Base-by-base conservation (phyloP, 352 stramenopile genomes). In the Globisporangium nagaii region DNA sequence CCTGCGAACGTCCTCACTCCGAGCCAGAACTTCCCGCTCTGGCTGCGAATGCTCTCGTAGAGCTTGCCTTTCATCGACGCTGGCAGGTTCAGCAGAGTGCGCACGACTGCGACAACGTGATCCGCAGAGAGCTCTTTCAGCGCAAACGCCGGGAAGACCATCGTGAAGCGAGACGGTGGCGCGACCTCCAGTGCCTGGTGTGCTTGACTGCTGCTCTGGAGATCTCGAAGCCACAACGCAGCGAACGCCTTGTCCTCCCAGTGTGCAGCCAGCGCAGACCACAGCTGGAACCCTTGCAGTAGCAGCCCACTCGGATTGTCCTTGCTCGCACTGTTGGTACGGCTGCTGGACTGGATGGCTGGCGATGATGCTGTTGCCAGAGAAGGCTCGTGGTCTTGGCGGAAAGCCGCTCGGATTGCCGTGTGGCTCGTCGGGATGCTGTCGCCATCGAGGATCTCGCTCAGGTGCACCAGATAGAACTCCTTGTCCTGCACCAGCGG, bases 21-120 rank as follows among this genome's bases (percentile, higher is more conserved):
- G 19, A 75, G 48, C 73, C 75, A 87, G 40, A 84, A 60, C 25
- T 76, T 87, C 4, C 68, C 73, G 52, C 73, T 53, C 13, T 76
- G 61, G 2, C 43, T 60, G 48, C 77, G 68, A 41, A 68, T 79
- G 6, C 62, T 71, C 39, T 60, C 48, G 28, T 60, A 64, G 46
- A 86, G 65, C 24, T 43, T 40, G 2, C 54, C 7, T 13, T 65
- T 31, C 11, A 75, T 54, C 13, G 62, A 31, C 19, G 30, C 17
- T 2, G 66, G 52, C 4, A 74, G 51, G 9, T 62, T 50, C 24
- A 83, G 44, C 4, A 80, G 31, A 20, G 51, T 58, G 11, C 49
- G 50, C 4, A 80, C 36, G 39, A 83, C 66, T 17, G 45, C 56
- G 13, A 72, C 48, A 15, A 78, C 68, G n/a, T 61, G 52, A 19